phyloP scores from a whole-genome alignment of 78 protist species.

The Emiliania huxleyi region DNA sequence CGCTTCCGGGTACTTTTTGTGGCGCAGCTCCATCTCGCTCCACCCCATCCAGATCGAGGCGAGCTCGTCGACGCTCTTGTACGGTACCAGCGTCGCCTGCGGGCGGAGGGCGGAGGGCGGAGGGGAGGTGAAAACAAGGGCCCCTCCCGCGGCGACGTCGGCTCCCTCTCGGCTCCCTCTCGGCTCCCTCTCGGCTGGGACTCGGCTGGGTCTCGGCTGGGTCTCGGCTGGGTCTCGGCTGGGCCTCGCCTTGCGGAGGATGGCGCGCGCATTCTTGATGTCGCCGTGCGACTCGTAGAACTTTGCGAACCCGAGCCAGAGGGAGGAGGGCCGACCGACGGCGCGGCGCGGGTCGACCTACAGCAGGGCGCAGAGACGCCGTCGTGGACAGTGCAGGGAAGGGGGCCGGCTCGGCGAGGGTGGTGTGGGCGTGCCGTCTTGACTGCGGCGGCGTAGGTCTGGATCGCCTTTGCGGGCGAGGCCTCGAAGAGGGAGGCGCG shows the following conservation, averaged over 20 bases:
- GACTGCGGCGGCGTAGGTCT: conserved; percentile 56
- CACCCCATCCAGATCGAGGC: conserved; percentile 77
- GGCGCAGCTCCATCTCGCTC: conserved; percentile 91
- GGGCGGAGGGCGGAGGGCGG: conserved; percentile 57
- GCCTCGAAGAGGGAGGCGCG: conserved; percentile 71
- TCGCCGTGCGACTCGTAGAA: conserved; percentile 68
- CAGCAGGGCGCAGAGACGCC: too few species aligned
- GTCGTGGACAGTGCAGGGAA: too few species aligned
- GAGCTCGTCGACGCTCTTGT: conserved; percentile 16
- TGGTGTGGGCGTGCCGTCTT: conserved; percentile 66
- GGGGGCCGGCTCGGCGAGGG: too few species aligned
- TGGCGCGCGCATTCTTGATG: conserved; percentile 65
- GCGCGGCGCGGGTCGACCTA: background rate
- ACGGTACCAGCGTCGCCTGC: conserved; percentile 47
- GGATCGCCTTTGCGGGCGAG: conserved; percentile 27
- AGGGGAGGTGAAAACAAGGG: too few species aligned
- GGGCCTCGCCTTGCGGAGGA: conserved; percentile 79
- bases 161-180: background rate
- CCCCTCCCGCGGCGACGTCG: too few species aligned
- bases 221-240: too few species aligned
- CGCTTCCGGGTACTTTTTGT: background rate
- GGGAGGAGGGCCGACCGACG: conserved; percentile 50
- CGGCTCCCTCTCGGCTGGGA: too few species aligned
- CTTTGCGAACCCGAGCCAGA: conserved; percentile 71
- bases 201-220: too few species aligned